These are phyloP conservation scores for Rhizopus delemar DNA, from an alignment of 371 early-diverging fungal genomes.

Conservation along the genomic window DNA sequence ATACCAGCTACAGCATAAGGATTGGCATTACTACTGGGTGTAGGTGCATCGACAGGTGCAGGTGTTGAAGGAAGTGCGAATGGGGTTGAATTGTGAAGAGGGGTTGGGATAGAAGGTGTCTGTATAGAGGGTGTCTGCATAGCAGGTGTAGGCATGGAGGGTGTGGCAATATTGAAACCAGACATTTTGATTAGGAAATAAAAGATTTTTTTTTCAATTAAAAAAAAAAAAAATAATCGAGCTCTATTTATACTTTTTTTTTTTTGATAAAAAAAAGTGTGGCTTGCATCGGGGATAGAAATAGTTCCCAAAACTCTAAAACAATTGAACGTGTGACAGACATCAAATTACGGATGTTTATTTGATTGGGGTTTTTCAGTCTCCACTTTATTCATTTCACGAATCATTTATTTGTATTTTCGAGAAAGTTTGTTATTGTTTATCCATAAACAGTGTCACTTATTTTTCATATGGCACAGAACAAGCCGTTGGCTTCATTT, in stretches of 20 bases:
- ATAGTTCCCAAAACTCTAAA: background rate
- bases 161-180: slow-evolving; percentile 55
- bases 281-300: background rate
- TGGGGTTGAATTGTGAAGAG: slow-evolving; percentile 43
- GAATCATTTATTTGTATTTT: too few species aligned
- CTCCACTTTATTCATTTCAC: too few species aligned
- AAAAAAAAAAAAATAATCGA: background rate
- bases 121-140: slow-evolving; percentile 52
- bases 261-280: slow-evolving; percentile 5
- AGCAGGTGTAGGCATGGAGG: slow-evolving; percentile 48
- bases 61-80: slow-evolving; percentile 53
- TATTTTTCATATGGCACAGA: too few species aligned
- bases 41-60: slow-evolving; percentile 53
- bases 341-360: too few species aligned
- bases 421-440: too few species aligned
- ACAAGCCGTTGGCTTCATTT: too few species aligned
- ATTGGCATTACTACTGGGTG: slow-evolving; percentile 55
- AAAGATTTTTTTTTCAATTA: background rate
- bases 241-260: slow-evolving; percentile 21
- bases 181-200: slow-evolving; percentile 26
- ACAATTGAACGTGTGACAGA: background rate
- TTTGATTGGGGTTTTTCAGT: too few species aligned
- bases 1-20: slow-evolving; percentile 72
- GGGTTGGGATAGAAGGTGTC: slow-evolving; percentile 54
- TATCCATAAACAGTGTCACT: too few species aligned